These are phyloP conservation scores for Magnusiomyces clavatus DNA, from an alignment of 1,139 yeast species.

Conservation along the genomic window DNA sequence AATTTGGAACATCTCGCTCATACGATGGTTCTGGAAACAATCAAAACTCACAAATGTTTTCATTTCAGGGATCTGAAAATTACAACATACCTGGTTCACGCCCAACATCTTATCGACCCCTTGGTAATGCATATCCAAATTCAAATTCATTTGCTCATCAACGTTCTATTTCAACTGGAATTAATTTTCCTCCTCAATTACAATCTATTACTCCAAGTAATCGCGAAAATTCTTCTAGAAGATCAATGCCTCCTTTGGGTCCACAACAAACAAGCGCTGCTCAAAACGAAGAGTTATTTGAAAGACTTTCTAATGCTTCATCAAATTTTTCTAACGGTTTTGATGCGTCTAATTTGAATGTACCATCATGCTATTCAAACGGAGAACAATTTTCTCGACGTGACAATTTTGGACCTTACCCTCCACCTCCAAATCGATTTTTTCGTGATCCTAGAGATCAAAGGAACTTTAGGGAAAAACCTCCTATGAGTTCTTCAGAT, in stretches of 20 bases:
- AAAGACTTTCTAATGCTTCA: conserved; percentile 1
- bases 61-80: conserved; percentile 1
- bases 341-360: background rate
- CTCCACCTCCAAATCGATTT: too few relatives aligned
- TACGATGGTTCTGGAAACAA: background rate
- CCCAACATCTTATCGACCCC: background rate
- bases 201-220: conserved; percentile 1
- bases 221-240: conserved; percentile 1
- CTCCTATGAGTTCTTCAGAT: background rate
- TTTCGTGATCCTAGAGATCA: background rate
- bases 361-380: background rate
- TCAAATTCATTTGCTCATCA: too few relatives aligned
- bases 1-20: background rate
- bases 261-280: background rate
- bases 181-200: background rate
- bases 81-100: background rate
- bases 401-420: background rate
- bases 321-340: conserved; percentile 5
- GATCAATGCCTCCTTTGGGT: background rate
- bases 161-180: too few relatives aligned
- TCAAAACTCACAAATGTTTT: background rate
- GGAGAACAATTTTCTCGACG: background rate
- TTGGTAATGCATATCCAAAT: background rate
- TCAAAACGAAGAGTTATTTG: conserved; percentile 10
- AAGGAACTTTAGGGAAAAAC: background rate